phyloP scores from a whole-genome alignment of 768 basidiomycete species.

The Termitomyces sp. region DNA sequence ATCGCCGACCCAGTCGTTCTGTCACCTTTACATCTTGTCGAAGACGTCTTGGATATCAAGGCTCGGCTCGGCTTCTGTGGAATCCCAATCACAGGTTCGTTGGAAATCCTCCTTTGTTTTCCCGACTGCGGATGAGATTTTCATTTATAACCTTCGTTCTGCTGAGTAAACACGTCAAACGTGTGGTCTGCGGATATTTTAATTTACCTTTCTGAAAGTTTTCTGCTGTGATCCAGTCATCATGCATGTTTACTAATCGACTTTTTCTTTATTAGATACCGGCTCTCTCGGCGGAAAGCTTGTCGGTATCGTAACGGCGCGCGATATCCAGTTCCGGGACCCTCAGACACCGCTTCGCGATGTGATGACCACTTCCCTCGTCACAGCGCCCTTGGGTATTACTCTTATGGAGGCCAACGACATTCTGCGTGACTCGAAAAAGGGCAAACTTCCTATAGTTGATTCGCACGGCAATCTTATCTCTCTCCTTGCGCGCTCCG shows the following conservation, averaged over 20 bases:
- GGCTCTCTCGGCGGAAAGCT: conserved; percentile 88
- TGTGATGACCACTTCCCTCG: conserved; percentile 87
- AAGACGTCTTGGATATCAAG: conserved; percentile 92
- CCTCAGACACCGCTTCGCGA: conserved; percentile 58
- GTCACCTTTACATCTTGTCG: conserved; percentile 69
- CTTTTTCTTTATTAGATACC: conserved; percentile 49
- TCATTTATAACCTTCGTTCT: conserved; percentile 86
- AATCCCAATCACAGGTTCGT: conserved; percentile 94
- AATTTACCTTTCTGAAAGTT: conserved; percentile 30
- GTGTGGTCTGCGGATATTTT: conserved; percentile 71
- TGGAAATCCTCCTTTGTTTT: not conserved
- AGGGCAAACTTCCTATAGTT: conserved; percentile 87
- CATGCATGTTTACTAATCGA: conserved; percentile 14
- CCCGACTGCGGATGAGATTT: conserved; percentile 40
- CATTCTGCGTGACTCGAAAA: conserved; percentile 93
- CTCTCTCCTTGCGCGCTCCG: conserved; percentile 90
- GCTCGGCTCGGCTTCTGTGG: conserved; percentile 90
- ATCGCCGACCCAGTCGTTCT: conserved; percentile 93
- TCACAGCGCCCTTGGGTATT: conserved; percentile 84
- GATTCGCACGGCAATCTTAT: conserved; percentile 49
- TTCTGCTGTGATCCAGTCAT: conserved; percentile 8
- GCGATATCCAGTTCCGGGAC: conserved; percentile 91
- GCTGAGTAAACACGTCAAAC: conserved; percentile 63
- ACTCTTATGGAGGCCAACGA: conserved; percentile 89
- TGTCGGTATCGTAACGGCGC: conserved; percentile 92